Evolutionary conservation across 805 yeast genomes (phyloP), one percentile per base, ranked within the genome.

Genomic region (Pichia exigua): DNA sequence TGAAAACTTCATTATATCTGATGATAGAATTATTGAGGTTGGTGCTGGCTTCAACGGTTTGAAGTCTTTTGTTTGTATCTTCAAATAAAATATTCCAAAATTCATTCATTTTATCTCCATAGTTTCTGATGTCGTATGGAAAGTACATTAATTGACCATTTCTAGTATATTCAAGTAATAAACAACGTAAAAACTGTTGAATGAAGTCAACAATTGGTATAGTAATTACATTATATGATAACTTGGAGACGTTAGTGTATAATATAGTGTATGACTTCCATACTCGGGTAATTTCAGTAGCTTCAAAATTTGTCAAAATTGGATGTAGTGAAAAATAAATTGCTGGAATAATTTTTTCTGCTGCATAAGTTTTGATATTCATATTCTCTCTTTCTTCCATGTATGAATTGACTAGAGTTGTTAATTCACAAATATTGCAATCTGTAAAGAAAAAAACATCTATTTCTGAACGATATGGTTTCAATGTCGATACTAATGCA

Each of bases 121-220:
- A 21, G 15, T 49, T 32, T 2, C 30, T 24, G 10, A 49, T 12
- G 13, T 45, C 27, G 32, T 32, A 49, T 24, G 46, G 50, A n/a
- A 50, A 43, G 22, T 52, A 52, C 2, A 48, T 7, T 11, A 52
- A 21, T 11, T 24, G 12, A 2, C 52, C 46, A 3, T 17, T 22
- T 22, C 18, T 24, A 18, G 11, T n/a, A 20, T 26, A 18, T n/a
- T 46, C 52, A 13, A 56, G 28, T 47, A 56, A 51, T 11, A 59
- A 44, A 12, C 56, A 46, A 24, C 67, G 54, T 26, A 63, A 38
- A 6, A 57, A 18, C 44, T 65, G 68, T 47, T 65, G 68, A 24
- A 62, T 32, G 30, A 52, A 57, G 45, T 65, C 68, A 15, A 65
- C 51, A 9, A 49, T 47, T 13, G 51, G 48, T 44, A 58, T 52